These are phyloP conservation scores for Fagus sylvatica DNA, from an alignment of 306 rosid species.

Conservation along the genomic window DNA sequence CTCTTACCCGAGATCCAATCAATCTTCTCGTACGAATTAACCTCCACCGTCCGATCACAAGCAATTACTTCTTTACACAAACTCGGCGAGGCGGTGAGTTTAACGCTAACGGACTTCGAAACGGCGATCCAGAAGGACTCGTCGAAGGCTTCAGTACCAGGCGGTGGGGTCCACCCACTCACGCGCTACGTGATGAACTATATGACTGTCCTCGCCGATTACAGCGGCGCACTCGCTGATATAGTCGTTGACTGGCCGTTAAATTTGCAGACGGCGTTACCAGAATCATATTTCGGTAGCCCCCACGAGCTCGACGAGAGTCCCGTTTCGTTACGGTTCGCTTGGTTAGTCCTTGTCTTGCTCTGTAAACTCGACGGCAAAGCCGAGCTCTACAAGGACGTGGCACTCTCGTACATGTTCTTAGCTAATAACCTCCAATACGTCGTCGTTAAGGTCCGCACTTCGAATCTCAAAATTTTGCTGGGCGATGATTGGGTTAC, in stretches of 20 bases:
- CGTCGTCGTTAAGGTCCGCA: conserved; percentile 60
- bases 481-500: conserved; percentile 67
- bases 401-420: conserved; percentile 75
- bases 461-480: conserved; percentile 51
- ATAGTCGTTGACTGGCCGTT: conserved; percentile 63
- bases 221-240: conserved; percentile 47
- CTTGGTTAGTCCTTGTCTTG: conserved; percentile 69
- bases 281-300: conserved; percentile 59
- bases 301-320: neutral
- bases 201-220: conserved; percentile 59
- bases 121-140: conserved; percentile 52
- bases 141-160: conserved; percentile 57
- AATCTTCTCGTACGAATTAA: conserved; percentile 67
- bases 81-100: conserved; percentile 38
- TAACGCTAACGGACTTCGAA: neutral
- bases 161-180: conserved; percentile 84
- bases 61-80: conserved; percentile 42
- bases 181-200: conserved; percentile 96
- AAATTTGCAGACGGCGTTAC: conserved; percentile 42
- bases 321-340: conserved; percentile 39
- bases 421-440: conserved; percentile 92
- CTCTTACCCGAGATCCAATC: conserved; percentile 60
- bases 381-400: conserved; percentile 63
- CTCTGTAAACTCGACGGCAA: conserved; percentile 86
- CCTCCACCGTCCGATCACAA: conserved; percentile 41